Base-by-base conservation (phyloP, 805 yeast genomes). In the Myxozyma neglecta region DNA sequence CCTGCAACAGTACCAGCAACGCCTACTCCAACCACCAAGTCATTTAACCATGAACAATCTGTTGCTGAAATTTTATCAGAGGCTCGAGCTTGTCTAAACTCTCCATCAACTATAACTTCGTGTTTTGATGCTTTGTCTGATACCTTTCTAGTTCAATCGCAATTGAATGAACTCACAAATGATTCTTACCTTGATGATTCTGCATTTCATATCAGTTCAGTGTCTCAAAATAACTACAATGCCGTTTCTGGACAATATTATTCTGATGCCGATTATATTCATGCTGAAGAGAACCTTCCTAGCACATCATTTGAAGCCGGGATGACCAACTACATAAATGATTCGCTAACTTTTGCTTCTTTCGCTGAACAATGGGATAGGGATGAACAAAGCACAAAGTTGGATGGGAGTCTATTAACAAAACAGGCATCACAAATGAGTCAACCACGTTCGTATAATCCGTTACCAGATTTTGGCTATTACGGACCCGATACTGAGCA, bases 61-160 rank as follows among this genome's bases (percentile, higher is more conserved):
- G 53, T 50, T 6, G 44, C 44, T 29, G 53, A 50, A 50, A 37
- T 50, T 6, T 20, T 50, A 18, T 50, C 53, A 16, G 53, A 50
- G 18, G 53, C 53, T 9, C 36, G 45, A 20, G 29, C 34, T 37
- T 50, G 43, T 16, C 18, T 50, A 16, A 16, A n/a, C 11, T 18
- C 32, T 35, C 35, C 53, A 36, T n/a, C 14, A 16, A 32, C 34
- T 11, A 11, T 24, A 14, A 29, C 50, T 4, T 46, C 35, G 11
- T 36, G n/a, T 36, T 24, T 10, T 46, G 6, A 24, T 9, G 37
- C 35, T 46, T 34, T 29, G 5, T 8, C 5, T 46, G 13, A 24
- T 24, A 24, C 18, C 13, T 11, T 16, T 18, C 13, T 16, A 14
- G 46, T 16, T 24, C 29, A 14, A 24, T 2, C 20, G 18, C 46